Evolutionary conservation across 352 stramenopile genomes (phyloP).

Genomic region (Globisporangium cystogenes): DNA sequence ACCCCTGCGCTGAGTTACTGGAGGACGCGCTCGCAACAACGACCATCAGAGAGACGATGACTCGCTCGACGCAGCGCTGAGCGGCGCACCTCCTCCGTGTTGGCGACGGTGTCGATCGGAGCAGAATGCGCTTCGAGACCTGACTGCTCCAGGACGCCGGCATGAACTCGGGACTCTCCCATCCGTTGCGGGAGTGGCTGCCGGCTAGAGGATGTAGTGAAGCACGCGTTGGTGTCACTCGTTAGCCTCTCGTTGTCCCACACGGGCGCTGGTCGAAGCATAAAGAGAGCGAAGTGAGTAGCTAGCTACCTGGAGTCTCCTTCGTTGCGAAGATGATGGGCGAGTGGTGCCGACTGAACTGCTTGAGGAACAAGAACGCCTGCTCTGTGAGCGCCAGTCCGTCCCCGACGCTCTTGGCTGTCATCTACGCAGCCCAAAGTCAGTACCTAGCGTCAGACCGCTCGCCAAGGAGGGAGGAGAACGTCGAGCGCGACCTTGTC

Average conservation of each 20-base stretch:
- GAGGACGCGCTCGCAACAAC: not conserved
- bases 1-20: conserved; percentile 4
- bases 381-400: conserved; percentile 52
- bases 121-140: conserved; percentile 57
- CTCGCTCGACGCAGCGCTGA: not conserved
- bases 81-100: not conserved
- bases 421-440: conserved; percentile 27
- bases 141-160: conserved; percentile 60
- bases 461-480: not conserved
- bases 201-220: conserved; percentile 1
- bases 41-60: not conserved
- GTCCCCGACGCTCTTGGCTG: conserved; percentile 40
- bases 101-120: conserved; percentile 18
- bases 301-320: conserved; percentile 20
- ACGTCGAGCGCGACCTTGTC: conserved; percentile 44
- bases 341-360: conserved; percentile 65
- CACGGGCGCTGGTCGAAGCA: no score
- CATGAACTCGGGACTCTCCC: conserved; percentile 51
- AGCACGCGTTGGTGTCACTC: not conserved
- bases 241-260: not conserved
- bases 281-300: not conserved
- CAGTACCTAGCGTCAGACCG: not conserved
- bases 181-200: conserved; percentile 15
- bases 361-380: conserved; percentile 58
- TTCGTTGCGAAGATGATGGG: conserved; percentile 65